phyloP scores from a whole-genome alignment of 108 stramenopile genomes.

The Thalassiosira profunda region DNA sequence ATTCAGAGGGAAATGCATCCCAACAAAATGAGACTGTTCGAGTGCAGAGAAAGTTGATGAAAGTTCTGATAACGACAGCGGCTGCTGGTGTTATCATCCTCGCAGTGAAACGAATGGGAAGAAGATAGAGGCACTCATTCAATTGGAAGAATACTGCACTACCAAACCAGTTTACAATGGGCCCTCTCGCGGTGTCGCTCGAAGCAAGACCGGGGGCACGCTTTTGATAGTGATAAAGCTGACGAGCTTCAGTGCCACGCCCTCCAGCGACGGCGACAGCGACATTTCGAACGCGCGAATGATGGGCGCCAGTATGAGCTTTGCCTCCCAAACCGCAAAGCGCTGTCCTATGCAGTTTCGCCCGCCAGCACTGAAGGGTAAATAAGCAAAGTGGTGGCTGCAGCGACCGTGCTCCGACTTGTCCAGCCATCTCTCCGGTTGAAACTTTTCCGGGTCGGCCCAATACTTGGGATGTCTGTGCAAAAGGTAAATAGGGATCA shows the following conservation, averaged over 20 bases:
- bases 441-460: constrained; percentile 63
- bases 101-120: too few species aligned
- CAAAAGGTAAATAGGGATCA: constrained; percentile 54
- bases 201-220: constrained; percentile 53
- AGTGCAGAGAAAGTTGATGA: too few species aligned
- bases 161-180: too few species aligned
- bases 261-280: constrained; percentile 44
- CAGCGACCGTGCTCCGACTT: constrained; percentile 19
- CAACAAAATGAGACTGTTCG: too few species aligned
- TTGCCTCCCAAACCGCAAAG: constrained; percentile 72
- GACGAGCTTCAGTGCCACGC: constrained; percentile 40
- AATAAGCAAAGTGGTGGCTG: constrained; percentile 51
- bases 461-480: constrained; percentile 67
- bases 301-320: constrained; percentile 62
- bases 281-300: constrained; percentile 45
- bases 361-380: constrained; percentile 68
- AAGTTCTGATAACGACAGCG: too few species aligned
- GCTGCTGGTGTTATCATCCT: too few species aligned
- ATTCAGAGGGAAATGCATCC: too few species aligned
- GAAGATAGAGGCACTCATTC: too few species aligned
- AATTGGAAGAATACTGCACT: too few species aligned
- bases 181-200: constrained; percentile 17
- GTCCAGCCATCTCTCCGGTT: constrained; percentile 67
- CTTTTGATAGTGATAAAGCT: constrained; percentile 52
- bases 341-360: constrained; percentile 68